phyloP scores from a whole-genome alignment of 345 rosid genomes.

The Eucalyptus cloeziana region DNA sequence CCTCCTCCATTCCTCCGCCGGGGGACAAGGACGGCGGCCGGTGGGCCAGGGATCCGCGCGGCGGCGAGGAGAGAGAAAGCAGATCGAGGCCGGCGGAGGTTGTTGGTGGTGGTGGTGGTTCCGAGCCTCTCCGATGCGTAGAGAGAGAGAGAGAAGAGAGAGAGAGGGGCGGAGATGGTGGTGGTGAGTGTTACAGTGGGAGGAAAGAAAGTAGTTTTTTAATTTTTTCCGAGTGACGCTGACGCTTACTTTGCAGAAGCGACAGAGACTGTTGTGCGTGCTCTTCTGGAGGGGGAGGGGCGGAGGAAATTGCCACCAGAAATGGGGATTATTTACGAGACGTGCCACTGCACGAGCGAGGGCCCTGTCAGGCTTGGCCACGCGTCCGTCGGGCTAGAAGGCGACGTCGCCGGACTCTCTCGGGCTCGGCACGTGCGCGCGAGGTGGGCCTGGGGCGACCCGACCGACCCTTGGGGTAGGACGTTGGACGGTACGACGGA shows the following conservation, averaged over 20 bases:
- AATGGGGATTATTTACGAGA: neutral
- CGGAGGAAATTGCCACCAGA: neutral
- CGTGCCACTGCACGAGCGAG: neutral
- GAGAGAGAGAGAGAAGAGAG: neutral
- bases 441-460: neutral
- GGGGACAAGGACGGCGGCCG: neutral
- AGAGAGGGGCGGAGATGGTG: neutral
- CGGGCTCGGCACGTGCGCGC: neutral
- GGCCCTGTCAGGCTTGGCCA: neutral
- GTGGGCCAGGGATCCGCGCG: neutral
- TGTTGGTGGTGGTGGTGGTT: neutral
- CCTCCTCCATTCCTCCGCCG: constrained; percentile 74
- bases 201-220: neutral
- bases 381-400: neutral
- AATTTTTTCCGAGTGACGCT: neutral
- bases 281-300: no score
- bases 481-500: neutral
- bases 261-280: neutral
- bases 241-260: neutral
- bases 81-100: neutral
- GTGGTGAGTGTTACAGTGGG: neutral
- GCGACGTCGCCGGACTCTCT: neutral
- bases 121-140: neutral
- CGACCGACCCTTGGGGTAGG: neutral
- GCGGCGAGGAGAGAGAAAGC: neutral